Conservation (phyloP, 148 eudicot species). For the Arbutus unedo region DNA sequence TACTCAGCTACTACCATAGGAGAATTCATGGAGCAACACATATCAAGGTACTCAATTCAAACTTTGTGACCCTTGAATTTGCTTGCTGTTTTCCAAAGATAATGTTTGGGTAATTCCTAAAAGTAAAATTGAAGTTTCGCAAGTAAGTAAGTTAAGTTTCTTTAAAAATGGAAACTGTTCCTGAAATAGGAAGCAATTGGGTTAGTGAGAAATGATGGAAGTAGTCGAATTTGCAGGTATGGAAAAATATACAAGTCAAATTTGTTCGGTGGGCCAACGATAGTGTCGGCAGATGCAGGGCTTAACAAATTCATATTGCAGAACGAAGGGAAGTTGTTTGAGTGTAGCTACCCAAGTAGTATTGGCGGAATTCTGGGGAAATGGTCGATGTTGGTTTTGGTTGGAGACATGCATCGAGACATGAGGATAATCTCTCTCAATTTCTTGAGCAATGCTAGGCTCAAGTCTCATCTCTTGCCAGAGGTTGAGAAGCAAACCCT, state of each 20-base stretch:
- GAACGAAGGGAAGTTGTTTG: conserved; percentile 88
- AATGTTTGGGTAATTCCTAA: too few species aligned
- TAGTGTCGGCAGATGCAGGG: conserved; percentile 90
- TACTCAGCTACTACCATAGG: conserved; percentile 82
- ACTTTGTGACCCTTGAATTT: not conserved
- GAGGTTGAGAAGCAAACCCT: conserved; percentile 77
- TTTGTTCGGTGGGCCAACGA: conserved; percentile 88
- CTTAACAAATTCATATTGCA: conserved; percentile 72
- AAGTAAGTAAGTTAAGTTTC: too few species aligned
- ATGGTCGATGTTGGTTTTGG: conserved; percentile 94
- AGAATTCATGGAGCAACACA: conserved; percentile 84
- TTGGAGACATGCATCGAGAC: conserved; percentile 92
- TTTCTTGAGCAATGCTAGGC: conserved; percentile 80
- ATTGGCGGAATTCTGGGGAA: conserved; percentile 97
- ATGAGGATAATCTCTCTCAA: conserved; percentile 92
- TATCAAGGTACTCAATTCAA: conserved; percentile 42
- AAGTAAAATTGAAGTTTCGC: too few species aligned
- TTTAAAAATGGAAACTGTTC: not conserved
- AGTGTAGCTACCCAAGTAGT: conserved; percentile 90
- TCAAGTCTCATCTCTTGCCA: conserved; percentile 64
- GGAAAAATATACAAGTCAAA: conserved; percentile 94
- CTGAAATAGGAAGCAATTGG: not conserved
- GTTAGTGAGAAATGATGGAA: not conserved
- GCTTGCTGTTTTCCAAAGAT: not conserved
- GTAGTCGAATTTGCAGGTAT: conserved; percentile 43